Percentiles rank a stretch among this genome's conserved stretches.
Conservation (phyloP, 345 rosid species). For the Syzygium aromaticum region DNA sequence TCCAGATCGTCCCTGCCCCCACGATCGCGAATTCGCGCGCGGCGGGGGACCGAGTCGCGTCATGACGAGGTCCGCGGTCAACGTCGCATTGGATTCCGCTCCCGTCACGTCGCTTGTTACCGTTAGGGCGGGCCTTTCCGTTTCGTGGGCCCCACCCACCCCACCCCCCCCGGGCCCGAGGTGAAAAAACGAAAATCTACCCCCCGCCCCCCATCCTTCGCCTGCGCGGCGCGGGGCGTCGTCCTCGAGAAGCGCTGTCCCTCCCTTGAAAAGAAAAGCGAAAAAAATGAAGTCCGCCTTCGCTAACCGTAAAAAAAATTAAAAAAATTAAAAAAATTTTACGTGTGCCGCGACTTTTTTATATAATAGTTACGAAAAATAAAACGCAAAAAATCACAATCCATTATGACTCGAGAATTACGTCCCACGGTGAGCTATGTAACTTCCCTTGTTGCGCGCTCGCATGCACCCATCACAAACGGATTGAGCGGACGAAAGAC, state of each 20-base stretch:
- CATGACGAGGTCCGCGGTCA: background rate
- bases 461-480: background rate
- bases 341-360: too few relatives aligned
- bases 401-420: background rate
- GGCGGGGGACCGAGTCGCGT: background rate
- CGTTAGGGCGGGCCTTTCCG: background rate
- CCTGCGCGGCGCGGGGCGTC: background rate
- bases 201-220: background rate
- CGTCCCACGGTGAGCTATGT: background rate
- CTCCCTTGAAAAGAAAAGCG: background rate
- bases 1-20: background rate
- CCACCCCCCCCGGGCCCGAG: too few relatives aligned
- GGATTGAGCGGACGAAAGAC: background rate
- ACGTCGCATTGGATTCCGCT: background rate
- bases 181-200: background rate
- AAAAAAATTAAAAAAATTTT: too few relatives aligned
- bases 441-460: background rate
- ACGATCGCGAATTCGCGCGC: background rate
- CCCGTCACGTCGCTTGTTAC: background rate
- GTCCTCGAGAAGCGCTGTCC: background rate
- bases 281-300: background rate
- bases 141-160: background rate
- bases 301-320: background rate
- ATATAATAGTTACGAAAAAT: background rate
- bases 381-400: accelerated